These are phyloP conservation scores for Aphanomyces stellatus DNA, from an alignment of 352 stramenopile species.

Conservation along the genomic window DNA sequence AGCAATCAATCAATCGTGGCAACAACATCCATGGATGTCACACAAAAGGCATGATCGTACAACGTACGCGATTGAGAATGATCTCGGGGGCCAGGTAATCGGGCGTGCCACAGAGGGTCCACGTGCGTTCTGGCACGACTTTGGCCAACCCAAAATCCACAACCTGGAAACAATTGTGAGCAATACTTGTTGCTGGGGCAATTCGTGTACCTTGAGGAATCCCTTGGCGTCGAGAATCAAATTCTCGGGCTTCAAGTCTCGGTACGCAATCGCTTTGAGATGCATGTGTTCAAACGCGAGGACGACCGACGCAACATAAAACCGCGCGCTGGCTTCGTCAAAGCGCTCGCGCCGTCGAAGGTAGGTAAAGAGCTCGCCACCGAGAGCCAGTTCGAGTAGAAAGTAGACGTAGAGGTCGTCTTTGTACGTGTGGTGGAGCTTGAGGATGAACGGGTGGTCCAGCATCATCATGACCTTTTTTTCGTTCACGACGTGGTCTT, in stretches of 20 bases:
- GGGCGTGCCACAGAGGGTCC: constrained; percentile 87
- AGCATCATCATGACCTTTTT: constrained; percentile 83
- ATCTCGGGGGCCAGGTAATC: constrained; percentile 92
- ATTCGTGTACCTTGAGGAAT: constrained; percentile 59
- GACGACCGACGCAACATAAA: constrained; percentile 86
- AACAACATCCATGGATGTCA: neutral
- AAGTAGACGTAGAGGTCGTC: constrained; percentile 88
- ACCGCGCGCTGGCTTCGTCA: constrained; percentile 61
- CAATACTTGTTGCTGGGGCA: neutral
- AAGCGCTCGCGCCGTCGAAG: constrained; percentile 66
- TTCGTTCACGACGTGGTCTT: constrained; percentile 89
- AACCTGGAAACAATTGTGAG: constrained; percentile 23
- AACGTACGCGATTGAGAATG: constrained; percentile 65
- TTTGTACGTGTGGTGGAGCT: constrained; percentile 84
- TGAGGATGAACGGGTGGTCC: constrained; percentile 88
- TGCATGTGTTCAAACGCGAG: constrained; percentile 89
- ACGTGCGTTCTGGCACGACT: constrained; percentile 75
- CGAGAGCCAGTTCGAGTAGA: constrained; percentile 86
- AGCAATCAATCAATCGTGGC: neutral
- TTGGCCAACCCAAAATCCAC: constrained; percentile 90
- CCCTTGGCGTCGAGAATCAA: constrained; percentile 77
- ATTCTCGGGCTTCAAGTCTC: constrained; percentile 88
- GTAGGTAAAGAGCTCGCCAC: constrained; percentile 90
- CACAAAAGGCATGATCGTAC: neutral
- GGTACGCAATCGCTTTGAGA: constrained; percentile 83